A percentile compares a stretch with the other conserved stretches of the same genome.
Evolutionary conservation across 106 monocot genomes (phyloP).

Genomic region (Alisma plantagoaquatica): DNA sequence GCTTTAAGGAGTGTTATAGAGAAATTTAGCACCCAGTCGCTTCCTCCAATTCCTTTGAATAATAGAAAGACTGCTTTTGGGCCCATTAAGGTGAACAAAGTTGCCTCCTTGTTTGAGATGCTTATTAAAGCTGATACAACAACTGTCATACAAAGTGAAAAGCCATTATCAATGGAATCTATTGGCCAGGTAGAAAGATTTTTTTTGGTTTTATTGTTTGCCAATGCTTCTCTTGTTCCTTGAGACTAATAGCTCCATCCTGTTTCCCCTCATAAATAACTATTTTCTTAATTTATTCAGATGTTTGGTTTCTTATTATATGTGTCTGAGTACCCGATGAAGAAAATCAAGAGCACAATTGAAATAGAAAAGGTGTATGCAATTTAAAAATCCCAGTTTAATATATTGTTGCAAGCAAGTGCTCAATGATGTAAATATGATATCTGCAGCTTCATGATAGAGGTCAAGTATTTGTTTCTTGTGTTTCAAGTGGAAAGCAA

Average conservation of each 20-base stretch:
- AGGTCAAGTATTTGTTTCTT: conserved; percentile 91
- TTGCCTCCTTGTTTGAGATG: conserved; percentile 50
- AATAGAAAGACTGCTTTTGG: conserved; percentile 49
- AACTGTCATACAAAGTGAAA: conserved; percentile 34
- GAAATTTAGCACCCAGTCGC: conserved; percentile 36
- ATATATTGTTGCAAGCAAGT: neutral
- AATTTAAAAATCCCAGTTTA: neutral
- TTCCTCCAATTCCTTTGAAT: conserved; percentile 58
- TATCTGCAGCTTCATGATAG: conserved; percentile 84
- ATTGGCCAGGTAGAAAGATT: conserved; percentile 58
- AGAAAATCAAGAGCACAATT: conserved; percentile 25
- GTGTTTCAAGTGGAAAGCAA: conserved; percentile 24
- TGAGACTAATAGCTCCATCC: too few relatives aligned
- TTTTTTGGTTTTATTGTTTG: neutral
- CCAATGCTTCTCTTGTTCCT: neutral
- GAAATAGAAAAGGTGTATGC: conserved; percentile 75
- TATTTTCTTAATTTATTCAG: conserved; percentile 25
- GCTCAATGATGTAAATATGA: neutral
- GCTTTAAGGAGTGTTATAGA: conserved; percentile 65
- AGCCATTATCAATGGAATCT: conserved; percentile 74
- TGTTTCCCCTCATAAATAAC: neutral
- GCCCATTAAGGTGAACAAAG: conserved; percentile 32
- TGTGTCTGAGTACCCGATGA: conserved; percentile 42
- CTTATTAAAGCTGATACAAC: conserved; percentile 36
- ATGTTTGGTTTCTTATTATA: conserved; percentile 90